A percentile compares a stretch with the other conserved stretches of the same genome.
These are phyloP conservation scores for Arthrobotrys pseudoclavata DNA, from an alignment of 2,329 filamentous ascomycete genomes.

Conservation along the genomic window DNA sequence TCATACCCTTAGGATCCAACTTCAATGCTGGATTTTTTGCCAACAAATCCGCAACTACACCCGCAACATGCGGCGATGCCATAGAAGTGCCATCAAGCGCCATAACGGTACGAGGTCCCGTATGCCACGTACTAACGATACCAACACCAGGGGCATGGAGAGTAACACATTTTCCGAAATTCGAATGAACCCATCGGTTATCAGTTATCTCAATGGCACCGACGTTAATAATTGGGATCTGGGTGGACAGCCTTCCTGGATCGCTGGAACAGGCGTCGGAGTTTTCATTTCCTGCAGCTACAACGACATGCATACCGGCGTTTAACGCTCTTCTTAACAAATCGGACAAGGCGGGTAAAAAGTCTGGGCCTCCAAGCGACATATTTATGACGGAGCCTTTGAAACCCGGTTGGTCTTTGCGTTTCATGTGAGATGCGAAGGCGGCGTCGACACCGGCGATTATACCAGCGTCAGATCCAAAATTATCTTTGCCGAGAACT, in stretches of 20 bases:
- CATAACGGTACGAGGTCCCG: constrained; percentile 69
- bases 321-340: constrained; percentile 69
- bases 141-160: constrained; percentile 73
- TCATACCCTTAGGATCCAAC: constrained; percentile 61
- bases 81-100: constrained; percentile 69
- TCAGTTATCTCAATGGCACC: constrained; percentile 66
- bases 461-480: constrained; percentile 66
- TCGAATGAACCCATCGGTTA: constrained; percentile 66
- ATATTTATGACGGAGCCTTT: constrained; percentile 70
- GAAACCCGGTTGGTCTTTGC: constrained; percentile 66
- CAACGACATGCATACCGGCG: constrained; percentile 66
- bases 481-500: constrained; percentile 66
- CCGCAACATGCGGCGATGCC: constrained; percentile 68
- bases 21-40: constrained; percentile 54
- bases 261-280: constrained; percentile 61
- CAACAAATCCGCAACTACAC: constrained; percentile 62
- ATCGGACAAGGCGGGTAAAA: constrained; percentile 69
- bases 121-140: constrained; percentile 71
- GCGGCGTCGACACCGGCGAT: constrained; percentile 67
- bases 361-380: constrained; percentile 70
- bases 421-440: constrained; percentile 67
- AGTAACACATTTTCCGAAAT: constrained; percentile 70
- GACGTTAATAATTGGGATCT: constrained; percentile 67
- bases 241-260: constrained; percentile 66
- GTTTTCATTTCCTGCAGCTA: constrained; percentile 67